phyloP scores from a whole-genome alignment of 177 flowering plant species.

The Vitis hybrid region DNA sequence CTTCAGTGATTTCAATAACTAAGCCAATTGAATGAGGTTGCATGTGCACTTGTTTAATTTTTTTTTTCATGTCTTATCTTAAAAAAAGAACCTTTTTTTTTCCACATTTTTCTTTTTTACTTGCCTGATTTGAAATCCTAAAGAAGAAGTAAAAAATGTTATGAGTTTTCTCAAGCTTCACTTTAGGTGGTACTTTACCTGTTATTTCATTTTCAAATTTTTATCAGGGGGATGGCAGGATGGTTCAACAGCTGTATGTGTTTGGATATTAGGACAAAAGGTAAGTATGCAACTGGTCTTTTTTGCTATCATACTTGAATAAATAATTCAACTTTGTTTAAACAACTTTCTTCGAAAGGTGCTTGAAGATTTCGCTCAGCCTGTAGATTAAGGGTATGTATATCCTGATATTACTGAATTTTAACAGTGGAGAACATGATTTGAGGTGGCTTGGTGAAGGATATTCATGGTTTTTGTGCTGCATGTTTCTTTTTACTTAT shows the following conservation, averaged over 20 bases:
- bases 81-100: neutral
- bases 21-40: no score
- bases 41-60: no score
- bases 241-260: slow-evolving; percentile 75
- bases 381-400: neutral
- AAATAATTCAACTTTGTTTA: neutral
- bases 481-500: no score
- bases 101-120: no score
- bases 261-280: slow-evolving; percentile 60
- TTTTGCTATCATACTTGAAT: neutral
- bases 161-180: neutral
- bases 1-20: no score
- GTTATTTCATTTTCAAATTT: slow-evolving; percentile 3
- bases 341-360: neutral
- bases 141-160: no score
- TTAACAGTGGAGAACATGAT: no score
- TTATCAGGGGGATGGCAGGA: slow-evolving; percentile 69
- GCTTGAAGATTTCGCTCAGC: neutral
- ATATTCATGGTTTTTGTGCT: no score
- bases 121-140: neutral
- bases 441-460: no score
- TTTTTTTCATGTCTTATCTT: no score
- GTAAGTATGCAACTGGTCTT: slow-evolving; percentile 26
- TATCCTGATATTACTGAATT: no score
- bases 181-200: neutral